Percentiles rank a stretch among this genome's conserved stretches.
phyloP scores from a whole-genome alignment of 2,329 filamentous ascomycete genomes.

The Sclerotinia trifoliorum region DNA sequence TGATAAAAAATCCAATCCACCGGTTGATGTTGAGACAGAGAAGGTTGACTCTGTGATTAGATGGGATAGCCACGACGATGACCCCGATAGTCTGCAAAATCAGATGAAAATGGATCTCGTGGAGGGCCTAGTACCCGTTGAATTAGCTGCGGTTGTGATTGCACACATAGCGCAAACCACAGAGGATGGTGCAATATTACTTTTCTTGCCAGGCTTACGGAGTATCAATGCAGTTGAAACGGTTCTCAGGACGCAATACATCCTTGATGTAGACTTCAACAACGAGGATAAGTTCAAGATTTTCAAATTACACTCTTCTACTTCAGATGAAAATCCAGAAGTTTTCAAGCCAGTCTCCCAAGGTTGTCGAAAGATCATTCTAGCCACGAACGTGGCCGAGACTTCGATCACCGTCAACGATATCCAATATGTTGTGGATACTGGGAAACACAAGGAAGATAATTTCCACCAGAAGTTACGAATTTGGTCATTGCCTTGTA shows the following conservation, averaged over 20 bases:
- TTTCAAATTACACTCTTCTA: constrained; percentile 82
- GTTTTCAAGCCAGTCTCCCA: constrained; percentile 73
- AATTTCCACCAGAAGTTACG: constrained; percentile 84
- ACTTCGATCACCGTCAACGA: constrained; percentile 98
- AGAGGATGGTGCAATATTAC: constrained; percentile 77
- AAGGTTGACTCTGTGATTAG: constrained; percentile 1
- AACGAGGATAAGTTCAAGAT: constrained; percentile 78
- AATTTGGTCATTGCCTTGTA: constrained; percentile 86
- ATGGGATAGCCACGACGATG: not conserved
- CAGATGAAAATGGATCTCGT: constrained; percentile 44
- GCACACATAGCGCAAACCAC: constrained; percentile 77
- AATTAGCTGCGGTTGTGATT: constrained; percentile 80
- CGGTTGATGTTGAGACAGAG: not conserved
- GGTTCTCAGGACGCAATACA: constrained; percentile 69
- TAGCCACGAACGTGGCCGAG: constrained; percentile 94
- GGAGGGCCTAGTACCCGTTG: constrained; percentile 63
- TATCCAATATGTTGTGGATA: constrained; percentile 91
- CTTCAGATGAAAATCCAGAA: constrained; percentile 80
- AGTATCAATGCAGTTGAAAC: constrained; percentile 80
- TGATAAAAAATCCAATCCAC: not conserved
- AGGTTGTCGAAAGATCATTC: constrained; percentile 85
- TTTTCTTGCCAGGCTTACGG: constrained; percentile 86
- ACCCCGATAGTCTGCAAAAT: constrained; percentile 7
- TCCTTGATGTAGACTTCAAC: constrained; percentile 55
- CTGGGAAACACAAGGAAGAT: constrained; percentile 89